phyloP scores from a whole-genome alignment of 2,329 filamentous ascomycete species.

The Pseudocercospora eumusae region DNA sequence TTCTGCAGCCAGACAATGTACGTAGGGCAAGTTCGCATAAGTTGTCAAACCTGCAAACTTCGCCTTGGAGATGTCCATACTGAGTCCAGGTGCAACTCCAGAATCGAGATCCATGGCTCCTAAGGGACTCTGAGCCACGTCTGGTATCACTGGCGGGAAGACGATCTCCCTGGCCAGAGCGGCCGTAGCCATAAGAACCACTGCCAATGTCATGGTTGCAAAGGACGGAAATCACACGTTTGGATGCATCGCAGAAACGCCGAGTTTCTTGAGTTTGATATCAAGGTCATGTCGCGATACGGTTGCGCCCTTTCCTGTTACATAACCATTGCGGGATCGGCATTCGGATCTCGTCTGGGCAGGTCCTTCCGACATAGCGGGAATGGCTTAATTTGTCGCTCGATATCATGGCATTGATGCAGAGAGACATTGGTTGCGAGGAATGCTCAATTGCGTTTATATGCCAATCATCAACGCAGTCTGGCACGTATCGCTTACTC shows the following conservation, averaged over 20 bases:
- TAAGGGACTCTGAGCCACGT: conserved; percentile 38
- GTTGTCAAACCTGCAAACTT: conserved; percentile 49
- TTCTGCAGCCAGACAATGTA: conserved; percentile 46
- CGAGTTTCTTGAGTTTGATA: neutral
- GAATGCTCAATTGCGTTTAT: neutral
- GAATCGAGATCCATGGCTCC: conserved; percentile 25
- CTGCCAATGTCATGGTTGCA: neutral
- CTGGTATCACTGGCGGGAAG: conserved; percentile 46
- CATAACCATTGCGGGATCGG: conserved; percentile 11
- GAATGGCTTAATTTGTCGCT: neutral
- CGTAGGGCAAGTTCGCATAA: conserved; percentile 52
- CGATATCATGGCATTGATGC: neutral
- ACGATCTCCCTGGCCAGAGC: conserved; percentile 44
- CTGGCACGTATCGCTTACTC: too few relatives aligned
- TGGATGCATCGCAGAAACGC: neutral
- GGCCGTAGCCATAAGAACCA: neutral
- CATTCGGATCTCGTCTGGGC: neutral
- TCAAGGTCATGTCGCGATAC: neutral
- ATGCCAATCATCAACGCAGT: too few relatives aligned
- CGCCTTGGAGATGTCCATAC: conserved; percentile 29
- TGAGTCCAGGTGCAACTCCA: conserved; percentile 7
- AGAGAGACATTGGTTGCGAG: neutral
- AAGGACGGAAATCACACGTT: neutral
- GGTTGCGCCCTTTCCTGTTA: neutral
- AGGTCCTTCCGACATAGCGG: neutral